Evolutionary conservation across 805 yeast genomes (phyloP).

Genomic region (Pichia cephalocereana): DNA sequence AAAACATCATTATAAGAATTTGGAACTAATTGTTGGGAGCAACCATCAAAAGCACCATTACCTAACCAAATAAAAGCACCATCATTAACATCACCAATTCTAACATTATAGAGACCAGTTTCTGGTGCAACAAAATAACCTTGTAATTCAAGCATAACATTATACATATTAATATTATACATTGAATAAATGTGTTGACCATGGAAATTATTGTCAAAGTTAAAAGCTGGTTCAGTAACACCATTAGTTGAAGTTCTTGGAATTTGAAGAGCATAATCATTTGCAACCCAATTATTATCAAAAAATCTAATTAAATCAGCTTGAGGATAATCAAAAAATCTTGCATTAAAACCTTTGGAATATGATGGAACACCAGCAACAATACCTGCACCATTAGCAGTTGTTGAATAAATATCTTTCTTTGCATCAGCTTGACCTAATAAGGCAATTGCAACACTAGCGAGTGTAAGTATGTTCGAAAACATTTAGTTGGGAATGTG

Average conservation of each 20-base stretch:
- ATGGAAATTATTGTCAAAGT: background rate
- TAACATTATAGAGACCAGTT: slow-evolving; percentile 21
- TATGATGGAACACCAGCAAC: slow-evolving; percentile 1
- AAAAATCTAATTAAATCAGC: slow-evolving; percentile 3
- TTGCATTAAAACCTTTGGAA: slow-evolving; percentile 5
- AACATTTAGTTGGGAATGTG: slow-evolving; percentile 2
- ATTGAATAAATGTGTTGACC: slow-evolving; percentile 1
- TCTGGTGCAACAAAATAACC: slow-evolving; percentile 16
- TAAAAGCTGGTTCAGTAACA: slow-evolving; percentile 4
- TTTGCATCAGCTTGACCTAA: background rate
- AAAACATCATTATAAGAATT: slow-evolving; percentile 1
- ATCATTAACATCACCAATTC: slow-evolving; percentile 20
- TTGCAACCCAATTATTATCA: slow-evolving; percentile 2
- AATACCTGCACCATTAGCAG: slow-evolving; percentile 4
- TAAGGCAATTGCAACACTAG: background rate
- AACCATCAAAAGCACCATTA: slow-evolving; percentile 26
- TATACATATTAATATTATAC: slow-evolving; percentile 5
- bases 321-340: slow-evolving; percentile 2
- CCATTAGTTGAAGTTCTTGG: slow-evolving; percentile 1
- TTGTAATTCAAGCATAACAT: slow-evolving; percentile 8
- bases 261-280: background rate
- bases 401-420: background rate
- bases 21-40: slow-evolving; percentile 11
- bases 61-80: slow-evolving; percentile 24
- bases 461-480: slow-evolving; percentile 2